phyloP scores from a whole-genome alignment of 1,284 basidiomycete species.

The Sphagnurus paluster region DNA sequence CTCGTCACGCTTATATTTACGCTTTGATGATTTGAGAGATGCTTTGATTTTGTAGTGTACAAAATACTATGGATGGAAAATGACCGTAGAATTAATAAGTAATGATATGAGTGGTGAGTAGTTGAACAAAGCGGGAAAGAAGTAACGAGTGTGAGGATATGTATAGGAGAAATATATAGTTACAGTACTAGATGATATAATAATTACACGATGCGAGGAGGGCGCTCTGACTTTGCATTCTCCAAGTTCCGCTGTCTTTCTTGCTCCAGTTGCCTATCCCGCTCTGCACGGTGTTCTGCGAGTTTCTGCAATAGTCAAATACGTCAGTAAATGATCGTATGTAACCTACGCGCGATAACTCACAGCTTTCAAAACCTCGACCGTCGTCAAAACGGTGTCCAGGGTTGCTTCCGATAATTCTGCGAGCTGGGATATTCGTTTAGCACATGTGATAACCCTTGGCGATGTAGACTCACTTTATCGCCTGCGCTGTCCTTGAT shows the following conservation, averaged over 20 bases:
- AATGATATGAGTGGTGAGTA: not conserved
- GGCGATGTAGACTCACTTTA: slow-evolving; percentile 40
- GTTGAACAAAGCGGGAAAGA: too few relatives aligned
- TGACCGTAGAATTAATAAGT: not conserved
- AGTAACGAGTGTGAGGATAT: too few relatives aligned
- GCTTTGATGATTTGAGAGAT: not conserved
- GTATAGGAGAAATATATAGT: not conserved
- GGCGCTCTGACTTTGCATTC: too few relatives aligned
- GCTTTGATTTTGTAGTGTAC: slow-evolving; percentile 7
- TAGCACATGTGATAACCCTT: not conserved
- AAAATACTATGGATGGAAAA: slow-evolving; percentile 2
- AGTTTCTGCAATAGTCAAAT: slow-evolving; percentile 48
- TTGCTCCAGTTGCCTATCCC: slow-evolving; percentile 46
- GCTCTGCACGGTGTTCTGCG: slow-evolving; percentile 54
- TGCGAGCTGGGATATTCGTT: slow-evolving; percentile 42
- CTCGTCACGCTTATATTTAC: slow-evolving; percentile 1
- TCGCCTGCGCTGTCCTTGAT: slow-evolving; percentile 55
- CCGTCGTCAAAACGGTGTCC: slow-evolving; percentile 54
- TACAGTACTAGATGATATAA: too few relatives aligned
- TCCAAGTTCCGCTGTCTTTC: slow-evolving; percentile 15
- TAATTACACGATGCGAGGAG: slow-evolving; percentile 30
- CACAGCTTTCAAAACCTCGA: slow-evolving; percentile 62
- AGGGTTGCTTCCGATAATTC: slow-evolving; percentile 72
- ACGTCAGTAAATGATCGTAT: not conserved
- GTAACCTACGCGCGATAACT: slow-evolving; percentile 24